A percentile compares a stretch with the other conserved stretches of the same genome.
Evolutionary conservation across 2,329 filamentous ascomycete genomes (phyloP).

Genomic region (Pseudogymnoascus sp.): DNA sequence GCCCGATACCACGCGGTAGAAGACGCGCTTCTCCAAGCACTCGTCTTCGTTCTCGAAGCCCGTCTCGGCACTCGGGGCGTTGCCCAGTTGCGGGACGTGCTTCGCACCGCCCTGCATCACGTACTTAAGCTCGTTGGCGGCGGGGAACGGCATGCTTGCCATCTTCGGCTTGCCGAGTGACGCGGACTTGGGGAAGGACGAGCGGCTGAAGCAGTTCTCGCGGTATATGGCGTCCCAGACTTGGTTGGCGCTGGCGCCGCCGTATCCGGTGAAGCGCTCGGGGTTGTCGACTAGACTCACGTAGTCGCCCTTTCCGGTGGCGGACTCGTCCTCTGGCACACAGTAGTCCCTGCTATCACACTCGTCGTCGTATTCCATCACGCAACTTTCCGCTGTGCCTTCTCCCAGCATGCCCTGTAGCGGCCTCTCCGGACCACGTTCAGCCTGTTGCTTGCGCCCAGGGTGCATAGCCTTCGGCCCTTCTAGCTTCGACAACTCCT

Average conservation of each 20-base stretch:
- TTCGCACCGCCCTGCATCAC: slow-evolving; percentile 52
- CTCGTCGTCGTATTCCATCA: slow-evolving; percentile 95
- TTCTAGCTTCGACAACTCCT: slow-evolving; percentile 84
- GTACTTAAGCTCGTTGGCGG: slow-evolving; percentile 52
- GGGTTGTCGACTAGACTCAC: slow-evolving; percentile 90
- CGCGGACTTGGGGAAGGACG: slow-evolving; percentile 53
- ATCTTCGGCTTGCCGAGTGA: slow-evolving; percentile 38
- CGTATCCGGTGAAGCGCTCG: slow-evolving; percentile 91
- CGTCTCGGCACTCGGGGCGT: slow-evolving; percentile 51
- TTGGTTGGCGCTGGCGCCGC: slow-evolving; percentile 73
- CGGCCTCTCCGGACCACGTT: slow-evolving; percentile 60
- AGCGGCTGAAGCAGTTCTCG: slow-evolving; percentile 86
- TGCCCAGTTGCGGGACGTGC: slow-evolving; percentile 37
- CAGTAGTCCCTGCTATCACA: slow-evolving; percentile 97
- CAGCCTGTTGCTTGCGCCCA: slow-evolving; percentile 61
- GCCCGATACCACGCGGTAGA: slow-evolving; percentile 88
- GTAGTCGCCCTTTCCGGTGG: slow-evolving; percentile 83
- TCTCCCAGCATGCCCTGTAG: slow-evolving; percentile 78
- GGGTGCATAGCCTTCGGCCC: slow-evolving; percentile 89
- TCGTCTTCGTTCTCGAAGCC: slow-evolving; percentile 77
- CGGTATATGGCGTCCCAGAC: slow-evolving; percentile 96
- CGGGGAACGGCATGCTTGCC: slow-evolving; percentile 35
- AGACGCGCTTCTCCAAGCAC: slow-evolving; percentile 97
- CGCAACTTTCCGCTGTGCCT: slow-evolving; percentile 86
- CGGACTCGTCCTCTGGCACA: slow-evolving; percentile 87